phyloP scores from a whole-genome alignment of 169 alveolate species.

The Plasmodium fragile region DNA sequence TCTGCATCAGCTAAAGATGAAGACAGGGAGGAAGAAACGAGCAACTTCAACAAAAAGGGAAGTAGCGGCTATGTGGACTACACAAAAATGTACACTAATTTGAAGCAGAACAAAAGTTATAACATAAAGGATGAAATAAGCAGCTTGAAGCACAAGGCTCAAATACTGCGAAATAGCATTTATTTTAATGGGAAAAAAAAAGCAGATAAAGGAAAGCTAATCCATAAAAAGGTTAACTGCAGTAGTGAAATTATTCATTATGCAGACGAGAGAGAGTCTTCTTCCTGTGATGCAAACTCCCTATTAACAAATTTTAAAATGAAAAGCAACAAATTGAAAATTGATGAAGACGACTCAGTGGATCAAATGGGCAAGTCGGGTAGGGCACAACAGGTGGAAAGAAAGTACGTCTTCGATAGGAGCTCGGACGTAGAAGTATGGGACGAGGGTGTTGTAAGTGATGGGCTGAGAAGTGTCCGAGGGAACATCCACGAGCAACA shows the following conservation, averaged over 20 bases:
- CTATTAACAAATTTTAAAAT: constrained; percentile 7
- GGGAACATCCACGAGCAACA: background rate
- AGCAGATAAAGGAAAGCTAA: background rate
- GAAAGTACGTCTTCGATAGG: background rate
- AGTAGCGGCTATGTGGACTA: background rate
- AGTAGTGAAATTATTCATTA: constrained; percentile 4
- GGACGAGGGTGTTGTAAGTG: background rate
- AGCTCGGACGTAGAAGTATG: constrained; percentile 24
- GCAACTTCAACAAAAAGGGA: background rate
- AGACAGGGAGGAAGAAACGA: background rate
- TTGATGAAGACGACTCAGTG: background rate
- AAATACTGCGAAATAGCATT: constrained; percentile 9
- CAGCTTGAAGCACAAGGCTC: constrained; percentile 29
- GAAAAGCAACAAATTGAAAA: background rate
- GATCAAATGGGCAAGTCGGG: background rate
- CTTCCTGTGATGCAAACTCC: background rate
- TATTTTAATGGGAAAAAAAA: constrained; percentile 17
- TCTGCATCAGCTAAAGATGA: constrained; percentile 5
- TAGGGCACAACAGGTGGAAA: background rate
- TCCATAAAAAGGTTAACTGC: background rate
- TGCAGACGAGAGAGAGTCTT: background rate
- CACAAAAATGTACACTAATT: background rate
- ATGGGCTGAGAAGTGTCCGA: background rate
- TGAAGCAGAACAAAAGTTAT: constrained; percentile 23
- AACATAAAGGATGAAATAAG: constrained; percentile 33